phyloP scores from a whole-genome alignment of 257 asterid genomes.

The Nicotiana benthamiana region DNA sequence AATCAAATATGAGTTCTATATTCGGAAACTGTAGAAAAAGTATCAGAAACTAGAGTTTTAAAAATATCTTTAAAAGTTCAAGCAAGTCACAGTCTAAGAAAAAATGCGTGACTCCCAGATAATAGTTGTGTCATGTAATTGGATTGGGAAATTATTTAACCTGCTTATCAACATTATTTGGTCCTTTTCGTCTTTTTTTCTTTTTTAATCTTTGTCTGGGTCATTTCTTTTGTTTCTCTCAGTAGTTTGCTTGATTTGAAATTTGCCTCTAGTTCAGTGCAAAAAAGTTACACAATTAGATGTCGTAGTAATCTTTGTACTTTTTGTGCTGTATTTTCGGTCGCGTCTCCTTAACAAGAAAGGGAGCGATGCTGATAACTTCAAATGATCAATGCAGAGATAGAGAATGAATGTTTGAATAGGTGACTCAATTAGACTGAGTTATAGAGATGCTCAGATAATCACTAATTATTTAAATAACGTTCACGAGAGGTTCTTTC shows the following conservation, averaged over 20 bases:
- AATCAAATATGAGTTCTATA: neutral
- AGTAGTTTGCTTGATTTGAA: neutral
- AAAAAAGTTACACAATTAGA: neutral
- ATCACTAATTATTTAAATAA: neutral
- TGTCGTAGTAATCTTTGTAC: neutral
- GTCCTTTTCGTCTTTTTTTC: neutral
- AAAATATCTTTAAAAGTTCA: neutral
- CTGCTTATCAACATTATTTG: neutral
- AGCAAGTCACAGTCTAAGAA: neutral
- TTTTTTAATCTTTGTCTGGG: neutral
- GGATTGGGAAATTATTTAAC: neutral
- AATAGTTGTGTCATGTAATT: neutral
- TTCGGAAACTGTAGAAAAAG: neutral
- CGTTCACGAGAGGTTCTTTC: neutral
- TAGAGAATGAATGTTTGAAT: neutral
- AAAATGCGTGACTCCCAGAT: neutral
- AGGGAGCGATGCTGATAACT: neutral
- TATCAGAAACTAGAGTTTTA: neutral
- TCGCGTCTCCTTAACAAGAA: neutral
- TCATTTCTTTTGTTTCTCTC: neutral
- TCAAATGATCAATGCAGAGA: neutral
- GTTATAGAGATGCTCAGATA: neutral
- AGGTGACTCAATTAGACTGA: neutral
- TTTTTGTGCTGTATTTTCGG: neutral
- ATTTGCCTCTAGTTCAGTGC: neutral